These are phyloP conservation scores for Plasmodium knowlesi DNA, from an alignment of 169 alveolate species.

Conservation along the genomic window DNA sequence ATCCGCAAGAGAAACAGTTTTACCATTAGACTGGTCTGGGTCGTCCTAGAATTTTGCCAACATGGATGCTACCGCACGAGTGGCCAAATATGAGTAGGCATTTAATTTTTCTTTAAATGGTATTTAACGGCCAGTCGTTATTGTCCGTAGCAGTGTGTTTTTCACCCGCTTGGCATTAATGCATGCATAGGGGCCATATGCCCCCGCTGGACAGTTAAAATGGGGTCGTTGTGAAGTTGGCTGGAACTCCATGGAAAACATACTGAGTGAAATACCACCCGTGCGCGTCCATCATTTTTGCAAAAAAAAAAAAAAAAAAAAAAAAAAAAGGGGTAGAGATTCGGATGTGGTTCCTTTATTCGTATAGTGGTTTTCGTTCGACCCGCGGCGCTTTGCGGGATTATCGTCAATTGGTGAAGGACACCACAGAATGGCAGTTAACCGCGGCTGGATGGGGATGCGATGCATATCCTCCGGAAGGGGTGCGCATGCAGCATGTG, in stretches of 20 bases:
- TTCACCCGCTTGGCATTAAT: neutral
- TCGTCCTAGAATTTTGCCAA: neutral
- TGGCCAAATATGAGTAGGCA: neutral
- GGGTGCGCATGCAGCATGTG: neutral
- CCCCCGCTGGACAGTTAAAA: neutral
- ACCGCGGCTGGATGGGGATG: too few species aligned
- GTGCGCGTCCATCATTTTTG: neutral
- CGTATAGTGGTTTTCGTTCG: neutral
- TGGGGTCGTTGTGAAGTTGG: neutral
- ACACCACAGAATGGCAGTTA: too few species aligned
- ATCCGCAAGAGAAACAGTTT: neutral
- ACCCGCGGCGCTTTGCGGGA: neutral
- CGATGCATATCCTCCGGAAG: neutral
- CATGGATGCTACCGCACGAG: neutral
- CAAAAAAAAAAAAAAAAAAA: neutral
- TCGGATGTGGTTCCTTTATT: neutral
- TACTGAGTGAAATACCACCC: neutral
- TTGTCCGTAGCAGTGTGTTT: neutral
- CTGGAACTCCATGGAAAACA: neutral
- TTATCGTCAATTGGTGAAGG: too few species aligned
- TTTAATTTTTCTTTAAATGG: neutral
- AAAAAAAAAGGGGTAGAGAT: neutral
- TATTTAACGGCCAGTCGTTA: neutral
- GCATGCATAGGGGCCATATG: neutral
- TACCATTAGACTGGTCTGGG: neutral